phyloP scores from a whole-genome alignment of 352 stramenopile species.

The Pythium biforme region DNA sequence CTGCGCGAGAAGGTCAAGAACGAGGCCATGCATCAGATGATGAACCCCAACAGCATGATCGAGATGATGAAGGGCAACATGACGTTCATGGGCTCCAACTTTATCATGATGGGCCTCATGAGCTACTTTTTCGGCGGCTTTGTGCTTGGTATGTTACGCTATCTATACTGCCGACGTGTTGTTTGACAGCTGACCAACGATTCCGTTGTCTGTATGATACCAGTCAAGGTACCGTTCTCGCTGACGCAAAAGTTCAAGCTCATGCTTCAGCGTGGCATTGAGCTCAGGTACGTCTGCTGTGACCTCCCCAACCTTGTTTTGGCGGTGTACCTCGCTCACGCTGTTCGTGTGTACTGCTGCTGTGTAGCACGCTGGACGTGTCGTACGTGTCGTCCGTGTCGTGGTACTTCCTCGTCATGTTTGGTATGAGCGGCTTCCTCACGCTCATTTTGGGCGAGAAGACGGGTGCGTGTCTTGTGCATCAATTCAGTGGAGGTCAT shows the following conservation, averaged over 20 bases:
- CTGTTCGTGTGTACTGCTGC: too few relatives aligned
- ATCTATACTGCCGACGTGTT: too few relatives aligned
- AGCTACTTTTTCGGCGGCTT: slow-evolving; percentile 99
- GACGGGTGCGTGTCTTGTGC: slow-evolving; percentile 32
- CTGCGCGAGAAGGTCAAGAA: slow-evolving; percentile 89
- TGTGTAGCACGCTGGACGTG: slow-evolving; percentile 92
- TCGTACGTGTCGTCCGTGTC: slow-evolving; percentile 97
- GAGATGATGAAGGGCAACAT: slow-evolving; percentile 99
- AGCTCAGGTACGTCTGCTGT: slow-evolving; percentile 72
- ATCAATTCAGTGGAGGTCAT: background rate
- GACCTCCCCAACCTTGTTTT: too few relatives aligned
- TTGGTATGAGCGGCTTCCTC: slow-evolving; percentile 96
- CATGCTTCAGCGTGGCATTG: slow-evolving; percentile 97
- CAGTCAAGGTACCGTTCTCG: slow-evolving; percentile 97
- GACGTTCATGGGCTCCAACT: slow-evolving; percentile 98
- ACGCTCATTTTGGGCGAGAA: slow-evolving; percentile 94
- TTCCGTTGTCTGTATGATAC: background rate
- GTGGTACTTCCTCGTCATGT: slow-evolving; percentile 99
- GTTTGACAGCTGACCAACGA: too few relatives aligned
- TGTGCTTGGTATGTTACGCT: slow-evolving; percentile 76
- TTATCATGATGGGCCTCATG: slow-evolving; percentile 99
- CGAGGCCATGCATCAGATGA: slow-evolving; percentile 92
- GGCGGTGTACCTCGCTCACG: background rate
- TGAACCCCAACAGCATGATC: slow-evolving; percentile 96
- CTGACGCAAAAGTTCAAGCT: slow-evolving; percentile 98